These are phyloP conservation scores for Pythium grandisporangium DNA, from an alignment of 352 stramenopile species.

Conservation along the genomic window DNA sequence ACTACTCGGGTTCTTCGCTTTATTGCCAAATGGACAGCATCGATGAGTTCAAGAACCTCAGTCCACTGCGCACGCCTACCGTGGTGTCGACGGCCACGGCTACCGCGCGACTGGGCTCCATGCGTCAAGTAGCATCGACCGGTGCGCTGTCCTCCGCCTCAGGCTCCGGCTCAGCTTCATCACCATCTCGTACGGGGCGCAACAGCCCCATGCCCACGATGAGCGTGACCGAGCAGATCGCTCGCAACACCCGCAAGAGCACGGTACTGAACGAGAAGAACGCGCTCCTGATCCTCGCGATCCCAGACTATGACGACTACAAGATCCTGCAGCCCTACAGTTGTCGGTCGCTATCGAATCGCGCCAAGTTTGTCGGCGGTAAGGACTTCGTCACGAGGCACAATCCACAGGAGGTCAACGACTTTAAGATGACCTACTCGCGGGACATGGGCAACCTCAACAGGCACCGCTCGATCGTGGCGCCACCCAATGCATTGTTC, in stretches of 20 bases:
- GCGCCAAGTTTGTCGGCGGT: slow-evolving; percentile 49
- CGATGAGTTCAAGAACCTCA: slow-evolving; percentile 15
- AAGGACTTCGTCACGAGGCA: slow-evolving; percentile 63
- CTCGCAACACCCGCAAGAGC: slow-evolving; percentile 50
- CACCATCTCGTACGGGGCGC: slow-evolving; percentile 13
- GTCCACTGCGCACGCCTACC: slow-evolving; percentile 11
- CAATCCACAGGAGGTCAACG: slow-evolving; percentile 60
- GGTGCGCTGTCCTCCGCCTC: no score
- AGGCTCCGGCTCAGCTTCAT: slow-evolving; percentile 7
- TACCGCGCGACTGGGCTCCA: slow-evolving; percentile 3
- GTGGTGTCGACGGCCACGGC: slow-evolving; percentile 3
- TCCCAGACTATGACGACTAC: slow-evolving; percentile 73
- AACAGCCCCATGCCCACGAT: slow-evolving; percentile 31
- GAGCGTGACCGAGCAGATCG: slow-evolving; percentile 64
- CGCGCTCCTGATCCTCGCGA: slow-evolving; percentile 54
- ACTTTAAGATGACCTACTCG: slow-evolving; percentile 73
- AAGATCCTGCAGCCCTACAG: slow-evolving; percentile 70
- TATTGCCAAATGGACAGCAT: slow-evolving; percentile 14
- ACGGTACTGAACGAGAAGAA: slow-evolving; percentile 67
- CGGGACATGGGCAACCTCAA: slow-evolving; percentile 57
- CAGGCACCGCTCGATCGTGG: slow-evolving; percentile 49
- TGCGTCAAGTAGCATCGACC: slow-evolving; percentile 6
- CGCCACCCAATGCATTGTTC: slow-evolving; percentile 29
- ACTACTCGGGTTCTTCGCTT: no score
- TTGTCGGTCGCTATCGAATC: slow-evolving; percentile 50